Base-by-base conservation (phyloP, 192 early-diverging fungal genomes). In the Coemansia nantahalensis region DNA sequence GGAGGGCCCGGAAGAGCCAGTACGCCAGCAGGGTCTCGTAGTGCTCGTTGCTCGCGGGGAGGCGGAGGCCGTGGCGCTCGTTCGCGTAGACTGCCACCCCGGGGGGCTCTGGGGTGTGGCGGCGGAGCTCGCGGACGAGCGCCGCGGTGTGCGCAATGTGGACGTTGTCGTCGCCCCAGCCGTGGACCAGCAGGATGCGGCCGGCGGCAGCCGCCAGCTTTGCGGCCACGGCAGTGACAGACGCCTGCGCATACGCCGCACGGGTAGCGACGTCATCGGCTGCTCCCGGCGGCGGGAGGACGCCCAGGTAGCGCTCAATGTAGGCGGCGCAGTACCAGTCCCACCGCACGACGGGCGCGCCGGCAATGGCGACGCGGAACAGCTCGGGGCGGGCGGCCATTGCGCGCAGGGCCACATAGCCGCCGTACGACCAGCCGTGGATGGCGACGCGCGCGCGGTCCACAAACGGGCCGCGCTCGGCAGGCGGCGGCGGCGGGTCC, bases 131-230 rank as follows among this genome's bases (percentile, higher is more conserved):
- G 22, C 56, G 46, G 1, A 82, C 68, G 9, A 90, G 54, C 4
- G 49, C 70, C 1, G 80, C 63, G 1, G 82, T 78, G 62, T 90
- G 79, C 26, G 69, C 72, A 34, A 85, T 82, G 47, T 90, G 88
- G 3, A 90, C 88, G 58, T 90, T 90, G 48, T 90, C 88, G 58
- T 90, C 88, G 41, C 83, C 82, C 39, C 83, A 59, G 4, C 88
- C 88, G 59, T 90, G 88, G 11, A 79, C 86, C 35, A 90, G 59
- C 24, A 90, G 48, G 4, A 90, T 54, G 2, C 86, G 78, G 51
- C 82, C 78, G 10, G 79, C 72, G 19, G 79, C 82, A 48, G 10
- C 17, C 12, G 38, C 30, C 22, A 60, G 46, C 22, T 2, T 5
- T 8, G 15, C 42, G 8, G 24, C 59, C 7, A 49, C 38, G 28